These are phyloP conservation scores for Paradendryphiella salina DNA, from an alignment of 2,329 filamentous ascomycete species.

Conservation along the genomic window DNA sequence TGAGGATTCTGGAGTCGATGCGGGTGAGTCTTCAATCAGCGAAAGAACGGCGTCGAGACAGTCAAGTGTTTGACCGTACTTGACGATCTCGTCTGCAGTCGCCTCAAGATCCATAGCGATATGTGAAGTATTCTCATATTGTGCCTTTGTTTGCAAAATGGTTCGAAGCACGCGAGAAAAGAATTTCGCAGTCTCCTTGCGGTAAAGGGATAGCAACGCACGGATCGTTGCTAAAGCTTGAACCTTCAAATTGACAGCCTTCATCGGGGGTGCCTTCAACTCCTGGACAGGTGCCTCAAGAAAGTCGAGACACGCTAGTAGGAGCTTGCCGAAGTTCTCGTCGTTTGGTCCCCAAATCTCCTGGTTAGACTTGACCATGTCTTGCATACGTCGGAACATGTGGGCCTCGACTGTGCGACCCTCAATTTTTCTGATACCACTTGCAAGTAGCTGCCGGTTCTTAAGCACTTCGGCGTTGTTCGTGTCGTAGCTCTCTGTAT, in stretches of 20 bases:
- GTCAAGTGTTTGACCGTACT: constrained; percentile 65
- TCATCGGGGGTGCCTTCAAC: constrained; percentile 60
- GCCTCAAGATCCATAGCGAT: constrained; percentile 75
- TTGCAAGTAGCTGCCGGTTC: constrained; percentile 65
- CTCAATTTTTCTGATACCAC: constrained; percentile 73
- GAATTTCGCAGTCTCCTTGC: constrained; percentile 67
- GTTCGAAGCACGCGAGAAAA: constrained; percentile 69
- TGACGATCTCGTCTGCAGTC: constrained; percentile 71
- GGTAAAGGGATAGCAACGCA: constrained; percentile 69
- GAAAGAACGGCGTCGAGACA: constrained; percentile 46
- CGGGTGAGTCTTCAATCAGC: constrained; percentile 40
- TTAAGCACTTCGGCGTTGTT: constrained; percentile 49
- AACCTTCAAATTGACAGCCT: constrained; percentile 71
- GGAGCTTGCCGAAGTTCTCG: constrained; percentile 69
- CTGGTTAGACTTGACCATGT: constrained; percentile 67
- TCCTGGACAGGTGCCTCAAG: constrained; percentile 61
- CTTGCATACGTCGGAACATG: constrained; percentile 77
- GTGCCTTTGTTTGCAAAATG: constrained; percentile 65
- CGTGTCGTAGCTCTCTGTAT: constrained; percentile 35
- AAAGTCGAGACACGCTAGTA: constrained; percentile 71
- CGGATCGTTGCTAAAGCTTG: constrained; percentile 76
- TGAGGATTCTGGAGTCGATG: constrained; percentile 32
- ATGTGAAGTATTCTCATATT: constrained; percentile 70
- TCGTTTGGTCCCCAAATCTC: constrained; percentile 67
- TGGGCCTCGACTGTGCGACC: constrained; percentile 75